Evolutionary conservation across 208 protist genomes (phyloP), one percentile per base, ranked within the genome.

Genomic region (Crithidia mellificae): DNA sequence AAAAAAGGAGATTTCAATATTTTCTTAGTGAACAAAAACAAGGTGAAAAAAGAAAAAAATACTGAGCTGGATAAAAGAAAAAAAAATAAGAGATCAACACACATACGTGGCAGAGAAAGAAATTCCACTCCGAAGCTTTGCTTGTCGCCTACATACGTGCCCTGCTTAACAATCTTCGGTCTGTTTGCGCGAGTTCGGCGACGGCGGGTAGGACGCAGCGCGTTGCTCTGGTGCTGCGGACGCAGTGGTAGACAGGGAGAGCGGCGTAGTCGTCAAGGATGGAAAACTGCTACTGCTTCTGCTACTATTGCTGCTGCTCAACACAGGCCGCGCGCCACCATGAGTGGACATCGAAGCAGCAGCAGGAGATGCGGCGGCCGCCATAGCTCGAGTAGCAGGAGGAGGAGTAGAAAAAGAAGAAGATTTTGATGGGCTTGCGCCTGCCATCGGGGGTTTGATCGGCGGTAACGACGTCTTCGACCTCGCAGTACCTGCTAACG

Each of bases 141-240:
- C n/a, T n/a, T n/a, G n/a, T n/a, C n/a, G n/a, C n/a, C n/a, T n/a
- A n/a, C n/a, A n/a, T n/a, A n/a, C n/a, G 14, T 9, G 41, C 49
- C 6, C 20, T 12, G 6, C 20, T 12, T 24, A 12, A 47, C 38
- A 19, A 5, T 52, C 32, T 66, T 19, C 50, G 8, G 68, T 74
- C 27, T 64, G 51, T 25, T 74, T 25, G 2, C 25, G 20, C 3
- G 49, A 67, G 59, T 54, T 62, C 4, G 59, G 68, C 22, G 52
- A 54, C 14, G 50, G 49, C 3, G 68, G 32, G 30, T 55, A 71
- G 24, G 65, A 71, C 43, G 55, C 32, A 2, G 36, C 30, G 0
- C 46, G 53, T 25, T 56, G 43, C 20, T 41, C 30, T 46, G 12
- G 58, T 8, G n/a, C 27, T 2, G 15, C 24, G 14, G 57, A 63